Percentiles rank a stretch among this genome's conserved stretches.
Evolutionary conservation across 495 filamentous ascomycete species (phyloP).

Genomic region (Viridothelium virens): DNA sequence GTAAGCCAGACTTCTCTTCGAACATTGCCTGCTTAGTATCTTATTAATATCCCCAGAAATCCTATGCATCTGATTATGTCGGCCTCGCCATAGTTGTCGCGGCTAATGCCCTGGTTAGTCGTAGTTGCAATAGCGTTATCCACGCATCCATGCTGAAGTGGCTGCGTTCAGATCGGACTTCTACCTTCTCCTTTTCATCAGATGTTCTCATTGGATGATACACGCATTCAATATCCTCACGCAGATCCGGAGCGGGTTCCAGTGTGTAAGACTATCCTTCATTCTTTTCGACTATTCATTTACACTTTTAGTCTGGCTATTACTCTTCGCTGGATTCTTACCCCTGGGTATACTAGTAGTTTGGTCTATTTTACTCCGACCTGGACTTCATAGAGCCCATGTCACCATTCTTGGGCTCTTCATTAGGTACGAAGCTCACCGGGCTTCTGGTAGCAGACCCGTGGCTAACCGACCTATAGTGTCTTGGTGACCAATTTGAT

Average conservation of each 20-base stretch:
- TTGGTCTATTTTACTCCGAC: slow-evolving; percentile 54
- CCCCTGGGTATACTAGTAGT: slow-evolving; percentile 58
- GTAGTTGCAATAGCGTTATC: neutral
- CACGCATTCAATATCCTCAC: slow-evolving; percentile 76
- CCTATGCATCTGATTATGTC: slow-evolving; percentile 81
- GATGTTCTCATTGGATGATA: slow-evolving; percentile 73
- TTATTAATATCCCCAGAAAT: slow-evolving; percentile 42
- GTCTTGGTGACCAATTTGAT: slow-evolving; percentile 72
- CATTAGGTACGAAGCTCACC: slow-evolving; percentile 41
- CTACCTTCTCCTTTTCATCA: slow-evolving; percentile 82
- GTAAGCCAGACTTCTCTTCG: neutral
- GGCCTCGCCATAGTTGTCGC: slow-evolving; percentile 61
- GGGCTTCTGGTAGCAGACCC: neutral
- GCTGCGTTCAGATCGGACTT: slow-evolving; percentile 49
- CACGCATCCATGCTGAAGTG: slow-evolving; percentile 11
- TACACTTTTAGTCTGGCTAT: slow-evolving; percentile 51
- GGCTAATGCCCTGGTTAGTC: slow-evolving; percentile 57
- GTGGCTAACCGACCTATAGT: slow-evolving; percentile 14
- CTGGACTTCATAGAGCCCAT: slow-evolving; percentile 70
- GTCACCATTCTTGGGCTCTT: slow-evolving; percentile 74
- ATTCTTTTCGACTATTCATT: neutral
- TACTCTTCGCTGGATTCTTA: slow-evolving; percentile 65
- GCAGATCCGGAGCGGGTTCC: slow-evolving; percentile 79
- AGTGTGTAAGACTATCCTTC: slow-evolving; percentile 46
- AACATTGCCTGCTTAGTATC: neutral